Base-by-base conservation (phyloP, 192 early-diverging fungal genomes). In the Podila clonocystis region DNA sequence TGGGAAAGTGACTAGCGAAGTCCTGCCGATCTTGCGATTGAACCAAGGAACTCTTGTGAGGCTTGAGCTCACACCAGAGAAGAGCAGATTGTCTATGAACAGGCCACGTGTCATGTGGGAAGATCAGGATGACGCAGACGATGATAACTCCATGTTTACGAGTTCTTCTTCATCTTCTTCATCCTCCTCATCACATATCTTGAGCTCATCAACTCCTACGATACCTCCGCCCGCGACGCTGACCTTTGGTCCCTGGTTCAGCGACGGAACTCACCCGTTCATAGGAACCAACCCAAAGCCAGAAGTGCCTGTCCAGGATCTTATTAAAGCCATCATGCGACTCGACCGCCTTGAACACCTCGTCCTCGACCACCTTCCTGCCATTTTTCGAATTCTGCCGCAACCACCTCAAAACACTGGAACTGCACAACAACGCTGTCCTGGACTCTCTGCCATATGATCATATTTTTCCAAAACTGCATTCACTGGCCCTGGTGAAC, bases 341-440 rank as follows among this genome's bases (percentile, higher is more conserved):
- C 59, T 78, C 13, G 28, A 63, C 2, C 49, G 61, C n/a, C 62
- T 78, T 12, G 41, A 78, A 20, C 75, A 78, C 65, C 64, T 78
- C 5, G 58, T 78, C 26, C 48, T 78, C 7, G 64, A 66, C 34
- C 34, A 67, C 50, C 49, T 30, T 71, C 15, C 0, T 28, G 24
- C 36, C 60, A 2, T 71, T 78, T 20, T 65, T 78, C 31, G 34
- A 50, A 5, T 78, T 62, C 33, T 78, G 75, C 45, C 52, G 52
- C 52, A 33, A 62, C 17, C 68, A 67, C 22, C 50, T 78, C 2
- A 33, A 13, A 6, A 66, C 75, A 12, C 36, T 78, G 9, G 75
- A 78, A 28, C 45, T 78, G 5, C 69, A 71, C 59, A 33, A 78
- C 22, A 62, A 57, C 45, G 63, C 68, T 5, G 24, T 78, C 1